These are phyloP conservation scores for Sporothrix variecibatus DNA, from an alignment of 2,329 filamentous ascomycete species.

Conservation along the genomic window DNA sequence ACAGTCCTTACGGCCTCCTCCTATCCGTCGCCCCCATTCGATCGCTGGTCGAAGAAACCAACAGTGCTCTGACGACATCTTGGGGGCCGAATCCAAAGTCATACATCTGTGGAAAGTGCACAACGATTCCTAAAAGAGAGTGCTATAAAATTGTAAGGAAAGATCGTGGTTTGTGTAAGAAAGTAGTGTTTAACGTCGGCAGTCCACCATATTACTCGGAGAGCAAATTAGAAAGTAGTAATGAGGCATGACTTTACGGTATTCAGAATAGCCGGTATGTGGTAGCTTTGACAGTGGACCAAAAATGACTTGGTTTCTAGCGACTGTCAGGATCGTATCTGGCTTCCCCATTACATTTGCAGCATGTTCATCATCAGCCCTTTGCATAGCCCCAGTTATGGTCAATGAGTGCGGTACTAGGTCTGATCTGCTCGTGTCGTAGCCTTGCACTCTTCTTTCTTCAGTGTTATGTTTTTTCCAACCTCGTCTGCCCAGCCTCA, in stretches of 20 bases:
- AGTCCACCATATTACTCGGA: neutral
- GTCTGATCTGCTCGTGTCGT: neutral
- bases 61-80: neutral
- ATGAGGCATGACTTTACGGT: too few species aligned
- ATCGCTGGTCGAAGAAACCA: conserved; percentile 6
- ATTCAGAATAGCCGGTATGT: too few species aligned
- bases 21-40: neutral
- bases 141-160: too few species aligned
- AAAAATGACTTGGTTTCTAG: too few species aligned
- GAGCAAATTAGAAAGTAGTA: too few species aligned
- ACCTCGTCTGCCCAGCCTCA: neutral
- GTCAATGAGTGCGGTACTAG: neutral
- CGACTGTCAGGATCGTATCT: neutral
- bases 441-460: neutral
- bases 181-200: too few species aligned
- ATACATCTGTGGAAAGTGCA: neutral
- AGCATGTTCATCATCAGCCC: neutral
- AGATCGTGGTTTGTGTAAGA: too few species aligned
- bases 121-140: neutral
- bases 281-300: too few species aligned
- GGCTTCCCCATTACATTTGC: neutral
- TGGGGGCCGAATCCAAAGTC: neutral
- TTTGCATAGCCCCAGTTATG: neutral
- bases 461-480: too few species aligned
- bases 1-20: too few species aligned